A percentile compares a stretch with the other conserved stretches of the same genome.
These are phyloP conservation scores for Xylaria bambusicola DNA, from an alignment of 495 filamentous ascomycete species.

Conservation along the genomic window DNA sequence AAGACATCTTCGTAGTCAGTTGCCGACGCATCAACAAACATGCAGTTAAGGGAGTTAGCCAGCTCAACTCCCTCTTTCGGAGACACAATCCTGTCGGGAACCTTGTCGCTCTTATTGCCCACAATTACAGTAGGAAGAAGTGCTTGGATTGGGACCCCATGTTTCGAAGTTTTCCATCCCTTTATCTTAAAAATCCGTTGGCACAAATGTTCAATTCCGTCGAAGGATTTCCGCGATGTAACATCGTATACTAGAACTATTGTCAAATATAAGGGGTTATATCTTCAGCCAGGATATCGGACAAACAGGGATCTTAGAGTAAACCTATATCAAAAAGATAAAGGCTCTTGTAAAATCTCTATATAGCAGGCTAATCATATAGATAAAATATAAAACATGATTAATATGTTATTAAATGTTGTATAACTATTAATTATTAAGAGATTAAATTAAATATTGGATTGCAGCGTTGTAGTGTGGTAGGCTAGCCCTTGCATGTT, in stretches of 20 bases:
- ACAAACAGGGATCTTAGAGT: too few relatives aligned
- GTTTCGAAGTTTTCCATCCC: slow-evolving; percentile 8
- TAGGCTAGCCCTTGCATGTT: background rate
- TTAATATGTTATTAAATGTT: too few relatives aligned
- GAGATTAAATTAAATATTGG: background rate
- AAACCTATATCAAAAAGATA: too few relatives aligned
- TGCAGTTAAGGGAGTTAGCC: background rate
- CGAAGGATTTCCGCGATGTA: slow-evolving; percentile 71
- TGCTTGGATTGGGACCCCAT: slow-evolving; percentile 38
- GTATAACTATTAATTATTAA: background rate
- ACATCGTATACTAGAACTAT: slow-evolving; percentile 82
- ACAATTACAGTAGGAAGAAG: slow-evolving; percentile 64
- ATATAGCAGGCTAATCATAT: too few relatives aligned
- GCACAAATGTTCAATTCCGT: slow-evolving; percentile 49
- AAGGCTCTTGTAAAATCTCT: too few relatives aligned
- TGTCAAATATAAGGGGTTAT: too few relatives aligned
- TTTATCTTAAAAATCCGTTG: slow-evolving; percentile 22
- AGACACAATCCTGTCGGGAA: slow-evolving; percentile 71
- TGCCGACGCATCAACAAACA: background rate
- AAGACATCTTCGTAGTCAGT: slow-evolving; percentile 69
- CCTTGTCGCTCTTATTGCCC: slow-evolving; percentile 76
- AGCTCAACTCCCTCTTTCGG: slow-evolving; percentile 70
- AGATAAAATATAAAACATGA: too few relatives aligned
- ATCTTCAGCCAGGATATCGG: too few relatives aligned
- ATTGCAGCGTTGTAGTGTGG: background rate